Evolutionary conservation across 1,139 yeast species (phyloP).

Genomic region (Taphrina confusa): DNA sequence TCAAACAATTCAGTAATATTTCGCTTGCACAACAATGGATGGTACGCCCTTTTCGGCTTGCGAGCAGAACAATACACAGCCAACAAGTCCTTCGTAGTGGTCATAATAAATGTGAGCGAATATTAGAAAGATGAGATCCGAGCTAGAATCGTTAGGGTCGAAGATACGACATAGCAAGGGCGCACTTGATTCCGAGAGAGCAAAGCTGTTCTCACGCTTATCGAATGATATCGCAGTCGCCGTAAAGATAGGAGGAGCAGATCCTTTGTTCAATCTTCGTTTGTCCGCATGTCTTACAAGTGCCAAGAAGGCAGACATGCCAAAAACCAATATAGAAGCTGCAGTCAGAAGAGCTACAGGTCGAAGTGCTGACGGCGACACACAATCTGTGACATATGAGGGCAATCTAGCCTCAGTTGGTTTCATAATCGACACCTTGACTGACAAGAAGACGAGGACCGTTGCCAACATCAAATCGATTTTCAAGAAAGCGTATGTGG

Average conservation of each 20-base stretch:
- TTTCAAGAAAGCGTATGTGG: conserved; percentile 58
- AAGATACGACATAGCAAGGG: conserved; percentile 93
- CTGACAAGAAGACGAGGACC: conserved; percentile 86
- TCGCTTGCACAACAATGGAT: no score
- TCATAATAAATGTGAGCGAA: conserved; percentile 14
- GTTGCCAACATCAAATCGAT: conserved; percentile 74
- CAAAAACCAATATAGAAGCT: conserved; percentile 79
- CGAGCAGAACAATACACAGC: not conserved
- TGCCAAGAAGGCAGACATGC: conserved; percentile 75
- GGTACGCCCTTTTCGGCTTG: no score
- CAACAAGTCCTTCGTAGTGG: not conserved
- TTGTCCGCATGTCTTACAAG: conserved; percentile 72
- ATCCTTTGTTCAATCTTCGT: conserved; percentile 64
- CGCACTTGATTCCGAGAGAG: conserved; percentile 78
- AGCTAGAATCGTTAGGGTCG: conserved; percentile 55
- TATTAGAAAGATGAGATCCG: not conserved
- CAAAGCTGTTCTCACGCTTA: conserved; percentile 68
- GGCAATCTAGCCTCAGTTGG: conserved; percentile 84
- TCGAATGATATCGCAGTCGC: conserved; percentile 74
- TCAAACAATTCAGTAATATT: no score
- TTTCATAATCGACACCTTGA: conserved; percentile 75
- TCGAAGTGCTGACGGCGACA: conserved; percentile 48
- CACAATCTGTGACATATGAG: conserved; percentile 68
- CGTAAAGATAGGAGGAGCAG: conserved; percentile 66
- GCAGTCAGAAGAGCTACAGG: conserved; percentile 80